phyloP scores from a whole-genome alignment of 2,329 filamentous ascomycete genomes.

The Apiospora kogelbergensis region DNA sequence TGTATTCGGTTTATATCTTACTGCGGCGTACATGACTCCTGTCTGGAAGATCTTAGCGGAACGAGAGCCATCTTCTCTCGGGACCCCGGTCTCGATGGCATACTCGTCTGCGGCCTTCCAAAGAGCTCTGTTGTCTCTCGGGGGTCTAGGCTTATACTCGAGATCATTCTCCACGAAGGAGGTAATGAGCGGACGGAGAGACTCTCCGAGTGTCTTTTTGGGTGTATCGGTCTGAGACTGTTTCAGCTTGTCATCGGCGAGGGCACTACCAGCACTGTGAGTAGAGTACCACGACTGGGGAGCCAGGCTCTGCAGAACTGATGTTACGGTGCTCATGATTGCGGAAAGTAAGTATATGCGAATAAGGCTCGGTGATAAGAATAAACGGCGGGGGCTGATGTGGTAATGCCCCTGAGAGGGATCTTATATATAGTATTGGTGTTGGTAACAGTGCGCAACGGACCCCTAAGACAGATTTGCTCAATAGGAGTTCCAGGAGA shows the following conservation, averaged over 20 bases:
- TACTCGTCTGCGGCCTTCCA: background rate
- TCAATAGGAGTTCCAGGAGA: background rate
- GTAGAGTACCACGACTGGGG: background rate
- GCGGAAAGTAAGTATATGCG: background rate
- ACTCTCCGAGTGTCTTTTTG: background rate
- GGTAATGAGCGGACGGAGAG: background rate
- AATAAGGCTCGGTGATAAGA: background rate
- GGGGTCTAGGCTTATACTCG: background rate
- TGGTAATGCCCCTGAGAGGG: background rate
- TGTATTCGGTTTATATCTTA: background rate
- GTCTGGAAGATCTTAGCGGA: constrained; percentile 1
- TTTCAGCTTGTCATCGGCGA: background rate
- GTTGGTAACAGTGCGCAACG: background rate
- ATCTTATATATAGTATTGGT: background rate
- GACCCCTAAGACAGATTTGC: too few species aligned
- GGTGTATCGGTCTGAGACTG: background rate
- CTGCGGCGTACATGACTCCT: background rate
- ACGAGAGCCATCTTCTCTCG: background rate
- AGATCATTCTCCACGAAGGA: background rate
- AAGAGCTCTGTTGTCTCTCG: background rate
- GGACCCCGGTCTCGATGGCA: background rate
- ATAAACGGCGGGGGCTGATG: background rate
- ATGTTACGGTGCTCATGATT: background rate
- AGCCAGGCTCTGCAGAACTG: background rate
- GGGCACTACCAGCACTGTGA: background rate